A percentile compares a stretch with the other conserved stretches of the same genome.
These are phyloP conservation scores for Aurifilum marmelostoma DNA, from an alignment of 2,329 filamentous ascomycete species.

Conservation along the genomic window DNA sequence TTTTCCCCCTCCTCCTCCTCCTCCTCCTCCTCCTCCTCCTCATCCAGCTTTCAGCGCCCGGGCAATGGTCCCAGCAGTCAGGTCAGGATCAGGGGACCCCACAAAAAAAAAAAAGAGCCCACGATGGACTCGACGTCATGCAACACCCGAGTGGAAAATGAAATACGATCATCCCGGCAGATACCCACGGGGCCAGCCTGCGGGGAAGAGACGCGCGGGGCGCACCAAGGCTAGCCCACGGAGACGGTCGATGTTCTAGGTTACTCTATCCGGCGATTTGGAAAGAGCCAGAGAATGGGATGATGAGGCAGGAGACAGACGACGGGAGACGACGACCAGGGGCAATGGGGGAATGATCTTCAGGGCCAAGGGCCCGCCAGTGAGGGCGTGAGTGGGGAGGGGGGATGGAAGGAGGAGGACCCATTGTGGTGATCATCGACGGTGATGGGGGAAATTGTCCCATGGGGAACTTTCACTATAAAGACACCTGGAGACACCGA, in stretches of 20 bases:
- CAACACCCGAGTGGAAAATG: background rate
- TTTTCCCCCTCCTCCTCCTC: no score
- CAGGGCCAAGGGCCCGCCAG: background rate
- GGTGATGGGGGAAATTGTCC: background rate
- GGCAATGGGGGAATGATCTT: background rate
- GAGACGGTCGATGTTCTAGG: background rate
- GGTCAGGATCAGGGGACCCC: no score
- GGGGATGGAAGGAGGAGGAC: background rate
- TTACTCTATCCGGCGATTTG: background rate
- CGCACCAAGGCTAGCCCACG: background rate
- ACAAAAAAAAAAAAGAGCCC: background rate
- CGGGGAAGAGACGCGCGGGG: background rate
- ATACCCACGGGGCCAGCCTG: background rate
- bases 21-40: background rate
- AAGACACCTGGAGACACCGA: background rate
- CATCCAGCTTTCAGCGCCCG: background rate
- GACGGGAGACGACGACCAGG: background rate
- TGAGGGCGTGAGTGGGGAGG: no score
- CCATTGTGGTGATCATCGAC: background rate
- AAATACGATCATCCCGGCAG: background rate
- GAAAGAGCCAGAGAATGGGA: background rate
- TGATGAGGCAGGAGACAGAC: background rate
- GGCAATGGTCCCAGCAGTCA: no score
- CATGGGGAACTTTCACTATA: background rate
- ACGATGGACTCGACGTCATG: background rate